Base-by-base conservation (phyloP, 169 alveolate species). In the Plasmodium knowlesi region DNA sequence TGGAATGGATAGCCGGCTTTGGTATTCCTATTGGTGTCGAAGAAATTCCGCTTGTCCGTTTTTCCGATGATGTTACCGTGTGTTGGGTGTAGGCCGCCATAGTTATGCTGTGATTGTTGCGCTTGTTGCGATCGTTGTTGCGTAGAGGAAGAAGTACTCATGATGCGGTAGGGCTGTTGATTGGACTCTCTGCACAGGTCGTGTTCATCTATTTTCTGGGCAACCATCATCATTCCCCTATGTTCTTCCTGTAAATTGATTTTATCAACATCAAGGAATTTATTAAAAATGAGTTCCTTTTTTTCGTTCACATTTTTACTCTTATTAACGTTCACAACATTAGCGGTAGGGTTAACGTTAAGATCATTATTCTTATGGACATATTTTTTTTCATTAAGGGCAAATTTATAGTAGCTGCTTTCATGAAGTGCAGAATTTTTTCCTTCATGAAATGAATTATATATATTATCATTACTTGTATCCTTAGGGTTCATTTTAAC, bases 181-280 rank as follows among this genome's bases (percentile, higher is more conserved):
- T n/a, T 67, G 76, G 76, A 3, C 41, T 67, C 76, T 22, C 76
- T 67, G 76, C 76, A 9, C 32, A 28, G 6, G 37, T 67, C 76
- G 37, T 22, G 30, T 37, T 67, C 76, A 12, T 67, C 41, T 0
- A 1, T 8, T 25, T 67, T 67, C 10, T 67, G 76, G 37, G 19
- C 76, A 67, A 22, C 76, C 37, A 67, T 67, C 41, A 67, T 22
- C 41, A 67, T 22, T 19, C 76, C 80, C 90, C 79, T 46, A 81
- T 50, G 90, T 53, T 82, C 80, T 30, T 50, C 90, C 90, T 82
- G 90, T 82, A 82, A 82, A 82, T 82, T 82, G 61, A 28, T 84
- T 84, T 84, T 70, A 71, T 84, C 83, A 84, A 50, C 57, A 84
- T 84, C 22, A 84, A 72, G 41, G 72, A 84, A 84, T 84, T 84